Base-by-base conservation (phyloP, 2,329 filamentous ascomycete genomes). In the Sarocladiaceae sp. region DNA sequence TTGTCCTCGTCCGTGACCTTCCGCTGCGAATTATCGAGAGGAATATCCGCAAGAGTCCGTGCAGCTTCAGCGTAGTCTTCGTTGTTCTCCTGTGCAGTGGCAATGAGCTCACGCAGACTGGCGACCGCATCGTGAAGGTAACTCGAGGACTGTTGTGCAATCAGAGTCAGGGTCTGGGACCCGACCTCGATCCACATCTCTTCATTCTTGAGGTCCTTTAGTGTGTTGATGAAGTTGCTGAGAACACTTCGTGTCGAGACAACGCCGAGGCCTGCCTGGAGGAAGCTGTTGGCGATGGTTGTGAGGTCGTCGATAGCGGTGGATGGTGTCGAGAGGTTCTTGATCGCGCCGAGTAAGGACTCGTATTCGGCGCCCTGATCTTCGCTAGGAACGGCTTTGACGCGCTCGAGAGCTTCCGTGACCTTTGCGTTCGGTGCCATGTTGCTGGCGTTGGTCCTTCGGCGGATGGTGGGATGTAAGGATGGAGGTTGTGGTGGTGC, bases 1-100 rank as follows among this genome's bases (percentile, higher is more conserved):
- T 91, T 92, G 59, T 93, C 88, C 61, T 89, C 83, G 65, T 91
- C 86, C 25, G 85, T 83, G 31, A 97, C 84, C 53, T 88, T 84
- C 47, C 93, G 86, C 73, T 96, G 91, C 2, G 91, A 92, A 53
- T 83, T 87, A 65, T 99, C 93, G 44, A 97, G 84, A 29, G 91
- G 88, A 60, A 97, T 96, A 33, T 86, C 86, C 62, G 90, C 83
- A 6, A 99, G 80, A 10, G 82, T 77, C 64, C 85, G 84, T 25
- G 94, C 94, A 0, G 93, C 91, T 26, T 81, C 80, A 20, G 79
- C 73, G 67, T 87, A 96, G 66, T 96, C 90, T 47, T 96, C 90
- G 58, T 88, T 83, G 53, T 73, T 72, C 70, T 97, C 91, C 72
- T 94, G 87, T 12, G 90, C 90, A 54, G 88, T 83, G 18, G 93